Evolutionary conservation across 2,329 filamentous ascomycete genomes (phyloP), one percentile per base, ranked within the genome.

Genomic region (Verticillium isaacii): DNA sequence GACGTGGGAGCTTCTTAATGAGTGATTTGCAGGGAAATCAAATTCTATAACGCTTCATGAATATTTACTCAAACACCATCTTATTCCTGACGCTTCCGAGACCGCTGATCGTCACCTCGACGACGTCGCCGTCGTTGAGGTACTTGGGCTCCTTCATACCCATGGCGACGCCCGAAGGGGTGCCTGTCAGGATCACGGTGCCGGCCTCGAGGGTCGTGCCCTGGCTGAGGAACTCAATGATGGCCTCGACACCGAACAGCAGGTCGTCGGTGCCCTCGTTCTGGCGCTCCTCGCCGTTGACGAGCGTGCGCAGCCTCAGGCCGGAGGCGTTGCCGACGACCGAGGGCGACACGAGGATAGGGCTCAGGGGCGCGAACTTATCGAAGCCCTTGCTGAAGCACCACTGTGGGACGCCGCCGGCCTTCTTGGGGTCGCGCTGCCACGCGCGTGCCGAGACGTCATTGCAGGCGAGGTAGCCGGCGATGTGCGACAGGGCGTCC

Each of bases 311-410:
- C 32, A 78, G 59, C 2, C 61, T 66, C 2, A 75, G 50, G 7
- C 67, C 67, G 0, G 68, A 69, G 3, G 72, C 73, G 41, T 70
- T 67, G 0, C 70, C 71, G 1, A 76, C 69, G 0, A 72, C 61
- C 0, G 63, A 50, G 0, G 74, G 72, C 5, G 71, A 70, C 0
- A 77, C 74, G 2, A 77, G 66, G 9, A 83, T 71, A 1, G 82
- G 82, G 0, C 83, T 80, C 66, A 85, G 78, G 0, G 83, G 83
- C 29, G 82, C 84, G 63, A 81, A 85, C 5, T 80, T 83, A 69
- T 86, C 82, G 6, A 79, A 76, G 0, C 78, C 82, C 69, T 85
- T 85, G 59, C 82, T 82, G 62, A 86, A 80, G 64, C 80, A 85
- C 72, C 83, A 86, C 62, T 87, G 84, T 0, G 73, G 73, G 5